Percentiles rank a stretch among this genome's conserved stretches.
Conservation (phyloP, 1,284 basidiomycete species). For the Malassezia furfur region DNA sequence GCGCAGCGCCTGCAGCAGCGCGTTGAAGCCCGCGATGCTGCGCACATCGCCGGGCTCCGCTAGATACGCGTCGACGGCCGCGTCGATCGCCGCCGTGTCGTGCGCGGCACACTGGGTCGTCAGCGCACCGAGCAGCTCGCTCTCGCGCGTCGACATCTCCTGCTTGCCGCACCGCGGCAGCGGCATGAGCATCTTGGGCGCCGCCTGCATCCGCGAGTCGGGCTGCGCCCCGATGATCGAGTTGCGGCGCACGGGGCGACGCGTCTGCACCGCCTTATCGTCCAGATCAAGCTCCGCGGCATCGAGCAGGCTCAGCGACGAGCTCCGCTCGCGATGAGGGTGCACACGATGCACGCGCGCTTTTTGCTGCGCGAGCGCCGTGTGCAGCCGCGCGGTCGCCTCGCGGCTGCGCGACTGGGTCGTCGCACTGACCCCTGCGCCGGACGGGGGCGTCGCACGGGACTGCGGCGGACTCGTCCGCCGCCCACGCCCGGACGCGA, state of each 20-base stretch:
- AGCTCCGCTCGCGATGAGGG: no score
- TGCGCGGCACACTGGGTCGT: neutral
- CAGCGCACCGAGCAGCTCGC: neutral
- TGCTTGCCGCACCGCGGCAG: neutral
- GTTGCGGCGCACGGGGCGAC: neutral
- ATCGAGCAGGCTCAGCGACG: no score
- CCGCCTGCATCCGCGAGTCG: neutral
- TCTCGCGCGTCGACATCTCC: neutral
- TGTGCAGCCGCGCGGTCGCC: no score
- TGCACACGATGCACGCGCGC: no score
- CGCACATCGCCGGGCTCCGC: neutral
- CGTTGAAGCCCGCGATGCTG: neutral
- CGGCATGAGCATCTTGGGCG: neutral
- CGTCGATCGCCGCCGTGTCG: neutral
- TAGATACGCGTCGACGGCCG: neutral
- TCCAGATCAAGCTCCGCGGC: no score
- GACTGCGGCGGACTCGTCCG: no score
- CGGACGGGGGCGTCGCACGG: no score
- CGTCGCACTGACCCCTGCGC: neutral
- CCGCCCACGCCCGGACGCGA: no score
- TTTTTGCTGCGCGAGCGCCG: no score
- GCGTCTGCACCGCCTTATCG: no score
- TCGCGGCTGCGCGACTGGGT: no score
- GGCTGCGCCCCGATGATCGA: neutral
- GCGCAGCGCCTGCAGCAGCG: neutral